Conservation (phyloP, 192 early-diverging fungal genomes). For the Hyaloraphidium curvatum region DNA sequence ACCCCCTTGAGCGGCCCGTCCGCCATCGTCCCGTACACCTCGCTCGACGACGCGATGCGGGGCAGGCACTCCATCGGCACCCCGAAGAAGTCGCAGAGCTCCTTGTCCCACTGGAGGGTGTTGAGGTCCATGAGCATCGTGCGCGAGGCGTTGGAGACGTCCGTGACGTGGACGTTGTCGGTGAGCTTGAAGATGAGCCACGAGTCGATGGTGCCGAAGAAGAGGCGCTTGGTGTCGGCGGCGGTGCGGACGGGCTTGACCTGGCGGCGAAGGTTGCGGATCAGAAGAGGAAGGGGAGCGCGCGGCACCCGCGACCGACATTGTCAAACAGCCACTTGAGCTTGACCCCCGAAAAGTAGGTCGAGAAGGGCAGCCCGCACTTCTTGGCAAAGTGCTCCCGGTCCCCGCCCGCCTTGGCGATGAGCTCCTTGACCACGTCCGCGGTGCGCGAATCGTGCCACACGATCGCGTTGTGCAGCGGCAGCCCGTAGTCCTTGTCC, state of each 20-base stretch:
- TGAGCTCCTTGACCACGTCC: conserved; percentile 42
- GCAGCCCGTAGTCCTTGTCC: conserved; percentile 60
- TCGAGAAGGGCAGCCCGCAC: conserved; percentile 75
- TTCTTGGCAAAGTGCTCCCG: conserved; percentile 21
- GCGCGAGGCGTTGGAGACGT: conserved; percentile 83
- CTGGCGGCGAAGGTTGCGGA: too few relatives aligned
- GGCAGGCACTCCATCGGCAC: conserved; percentile 43
- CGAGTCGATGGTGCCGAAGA: conserved; percentile 81
- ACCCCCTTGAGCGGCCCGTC: conserved; percentile 43
- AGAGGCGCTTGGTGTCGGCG: conserved; percentile 44
- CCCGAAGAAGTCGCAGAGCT: conserved; percentile 53
- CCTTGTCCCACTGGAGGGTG: conserved; percentile 58
- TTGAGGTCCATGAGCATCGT: conserved; percentile 89
- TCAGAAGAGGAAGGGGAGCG: too few relatives aligned
- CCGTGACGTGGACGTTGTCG: conserved; percentile 49
- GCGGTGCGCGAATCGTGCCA: conserved; percentile 79
- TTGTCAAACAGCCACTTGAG: conserved; percentile 84
- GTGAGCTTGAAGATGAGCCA: conserved; percentile 64
- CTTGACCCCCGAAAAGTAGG: conserved; percentile 85
- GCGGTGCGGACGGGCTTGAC: conserved; percentile 39
- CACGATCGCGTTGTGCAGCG: conserved; percentile 69
- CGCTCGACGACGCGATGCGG: conserved; percentile 60
- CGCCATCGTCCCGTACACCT: conserved; percentile 44
- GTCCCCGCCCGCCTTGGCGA: conserved; percentile 26
- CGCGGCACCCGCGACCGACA: too few relatives aligned